Conservation (phyloP, 805 yeast genomes). For the Starmerella vaccinii region DNA sequence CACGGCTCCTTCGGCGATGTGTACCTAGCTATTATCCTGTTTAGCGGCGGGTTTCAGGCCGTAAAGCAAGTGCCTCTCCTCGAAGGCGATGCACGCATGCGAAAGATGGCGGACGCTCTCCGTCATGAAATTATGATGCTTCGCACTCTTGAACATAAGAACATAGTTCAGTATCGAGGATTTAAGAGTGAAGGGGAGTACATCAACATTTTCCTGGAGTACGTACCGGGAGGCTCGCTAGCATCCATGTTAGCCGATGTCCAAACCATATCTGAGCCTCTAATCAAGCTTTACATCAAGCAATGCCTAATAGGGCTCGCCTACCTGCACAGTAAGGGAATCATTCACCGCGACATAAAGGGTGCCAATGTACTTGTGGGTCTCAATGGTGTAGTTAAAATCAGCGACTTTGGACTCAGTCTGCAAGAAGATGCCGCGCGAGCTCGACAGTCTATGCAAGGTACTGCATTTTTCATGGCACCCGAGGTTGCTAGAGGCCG, state of each 20-base stretch:
- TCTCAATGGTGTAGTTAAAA: slow-evolving; percentile 69
- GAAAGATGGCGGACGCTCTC: slow-evolving; percentile 25
- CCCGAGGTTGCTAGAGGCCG: slow-evolving; percentile 91
- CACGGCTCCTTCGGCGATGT: slow-evolving; percentile 94
- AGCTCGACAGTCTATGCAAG: slow-evolving; percentile 77
- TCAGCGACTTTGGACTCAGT: slow-evolving; percentile 80
- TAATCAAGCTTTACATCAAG: slow-evolving; percentile 58
- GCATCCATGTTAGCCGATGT: slow-evolving; percentile 52
- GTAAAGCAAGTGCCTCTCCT: slow-evolving; percentile 84
- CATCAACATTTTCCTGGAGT: slow-evolving; percentile 70
- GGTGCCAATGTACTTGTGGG: slow-evolving; percentile 81
- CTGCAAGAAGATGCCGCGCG: slow-evolving; percentile 48
- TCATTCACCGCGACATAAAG: slow-evolving; percentile 78
- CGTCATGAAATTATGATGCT: slow-evolving; percentile 44
- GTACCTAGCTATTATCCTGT: slow-evolving; percentile 79
- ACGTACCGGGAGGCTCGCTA: slow-evolving; percentile 65
- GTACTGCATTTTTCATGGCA: slow-evolving; percentile 98
- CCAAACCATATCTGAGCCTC: slow-evolving; percentile 70
- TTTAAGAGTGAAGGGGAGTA: slow-evolving; percentile 62
- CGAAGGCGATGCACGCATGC: slow-evolving; percentile 24
- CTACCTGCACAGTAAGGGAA: slow-evolving; percentile 63
- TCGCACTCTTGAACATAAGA: slow-evolving; percentile 74
- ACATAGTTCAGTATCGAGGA: slow-evolving; percentile 86
- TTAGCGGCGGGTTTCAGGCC: slow-evolving; percentile 93
- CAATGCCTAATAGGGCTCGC: slow-evolving; percentile 68